Evolutionary conservation across 441 rosid species (phyloP), one percentile per base, ranked within the genome.

Genomic region (Croton setiger): DNA sequence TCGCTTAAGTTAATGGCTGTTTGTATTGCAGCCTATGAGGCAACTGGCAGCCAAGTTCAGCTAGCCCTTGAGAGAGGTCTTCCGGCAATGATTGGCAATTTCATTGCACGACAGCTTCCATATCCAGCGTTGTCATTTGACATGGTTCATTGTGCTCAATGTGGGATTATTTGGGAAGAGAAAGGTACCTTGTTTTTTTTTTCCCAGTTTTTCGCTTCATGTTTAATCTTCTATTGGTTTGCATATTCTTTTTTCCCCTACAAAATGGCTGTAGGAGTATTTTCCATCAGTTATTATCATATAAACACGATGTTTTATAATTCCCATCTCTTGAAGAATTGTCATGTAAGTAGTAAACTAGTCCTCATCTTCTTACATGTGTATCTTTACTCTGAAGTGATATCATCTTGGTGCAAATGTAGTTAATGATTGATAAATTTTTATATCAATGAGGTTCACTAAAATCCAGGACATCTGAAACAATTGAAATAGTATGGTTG

Each of bases 61-160:
- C 74, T 94, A 70, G 92, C 99, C 67, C 86, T 94, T 59, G 98
- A 94, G 85, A 88, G 99, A 84, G 99, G 99, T 67, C 98, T 94
- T 71, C 99, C 98, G 13, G 97, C 98, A 43, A 88, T 94, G 85
- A 88, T 94, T 73, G 97, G 94, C 69, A 90, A 86, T 71, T 94
- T 94, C 77, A 76, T 83, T 68, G 85, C 94, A 43, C 84, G 82
- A 64, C 91, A 92, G 75, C 94, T 94, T 75, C 99, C 99, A 44
- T 92, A 86, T 72, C 98, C 98, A 15, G 75, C 92, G 11, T 72
- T 94, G 77, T 92, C 97, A 63, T 94, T 83, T 76, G 98, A 87
- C 82, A 90, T 92, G 97, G 85, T 94, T 81, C 99, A 94, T 81
- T 94, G 99, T 78, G 93, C 99, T 76, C 97, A 92, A 45, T 94